Evolutionary conservation across 2,329 filamentous ascomycete genomes (phyloP).

Genomic region (Xylariaceae sp.): DNA sequence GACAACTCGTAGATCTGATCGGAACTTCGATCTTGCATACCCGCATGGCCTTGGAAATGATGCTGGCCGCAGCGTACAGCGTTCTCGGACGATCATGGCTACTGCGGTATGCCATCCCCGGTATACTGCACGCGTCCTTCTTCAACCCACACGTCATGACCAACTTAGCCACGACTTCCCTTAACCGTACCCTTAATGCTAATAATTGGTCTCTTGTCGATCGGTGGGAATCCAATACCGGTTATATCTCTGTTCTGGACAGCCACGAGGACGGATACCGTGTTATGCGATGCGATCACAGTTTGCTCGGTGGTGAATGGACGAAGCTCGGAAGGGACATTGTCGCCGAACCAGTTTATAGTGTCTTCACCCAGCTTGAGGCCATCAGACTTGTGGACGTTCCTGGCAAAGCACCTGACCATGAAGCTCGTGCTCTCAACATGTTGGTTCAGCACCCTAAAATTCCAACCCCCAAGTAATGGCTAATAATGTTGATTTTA

Average conservation of each 20-base stretch:
- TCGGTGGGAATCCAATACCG: slow-evolving; percentile 78
- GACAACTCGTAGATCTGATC: slow-evolving; percentile 45
- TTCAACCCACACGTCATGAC: slow-evolving; percentile 70
- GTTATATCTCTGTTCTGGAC: slow-evolving; percentile 87
- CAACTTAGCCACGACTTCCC: slow-evolving; percentile 49
- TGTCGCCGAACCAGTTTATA: slow-evolving; percentile 83
- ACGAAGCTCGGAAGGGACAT: slow-evolving; percentile 48
- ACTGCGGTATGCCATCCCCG: slow-evolving; percentile 63
- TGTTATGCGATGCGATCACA: slow-evolving; percentile 88
- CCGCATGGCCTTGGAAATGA: slow-evolving; percentile 65
- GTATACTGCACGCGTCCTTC: slow-evolving; percentile 63
- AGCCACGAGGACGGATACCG: slow-evolving; percentile 66
- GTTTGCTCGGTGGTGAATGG: slow-evolving; percentile 90
- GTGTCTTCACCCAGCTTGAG: slow-evolving; percentile 93
- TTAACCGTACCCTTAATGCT: slow-evolving; percentile 61
- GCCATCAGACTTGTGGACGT: slow-evolving; percentile 75
- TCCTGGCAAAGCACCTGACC: slow-evolving; percentile 49
- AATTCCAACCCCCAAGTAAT: not conserved
- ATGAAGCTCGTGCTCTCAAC: slow-evolving; percentile 72
- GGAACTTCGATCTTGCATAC: slow-evolving; percentile 61
- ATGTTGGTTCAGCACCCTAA: slow-evolving; percentile 54
- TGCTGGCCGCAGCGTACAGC: slow-evolving; percentile 60
- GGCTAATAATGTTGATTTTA: slow-evolving; percentile 34
- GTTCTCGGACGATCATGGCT: slow-evolving; percentile 63
- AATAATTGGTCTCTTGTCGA: slow-evolving; percentile 73